These are phyloP conservation scores for Solanum piurae DNA, from an alignment of 257 asterid genomes.

Conservation along the genomic window DNA sequence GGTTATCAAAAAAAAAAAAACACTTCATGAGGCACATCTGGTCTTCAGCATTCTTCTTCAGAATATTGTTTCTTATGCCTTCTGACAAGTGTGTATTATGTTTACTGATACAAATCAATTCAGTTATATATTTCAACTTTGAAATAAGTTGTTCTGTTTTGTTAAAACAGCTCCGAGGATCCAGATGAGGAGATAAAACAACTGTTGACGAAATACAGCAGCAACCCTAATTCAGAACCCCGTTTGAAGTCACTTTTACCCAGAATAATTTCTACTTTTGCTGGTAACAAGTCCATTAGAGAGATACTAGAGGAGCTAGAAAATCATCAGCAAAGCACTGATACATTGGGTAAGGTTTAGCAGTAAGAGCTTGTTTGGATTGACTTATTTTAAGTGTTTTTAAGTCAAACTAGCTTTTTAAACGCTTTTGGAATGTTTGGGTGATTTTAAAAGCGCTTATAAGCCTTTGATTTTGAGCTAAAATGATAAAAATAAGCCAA, in stretches of 20 bases:
- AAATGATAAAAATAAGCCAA: background rate
- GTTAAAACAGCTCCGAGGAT: conserved; percentile 53
- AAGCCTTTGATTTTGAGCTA: background rate
- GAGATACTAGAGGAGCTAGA: conserved; percentile 70
- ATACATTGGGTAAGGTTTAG: conserved; percentile 52
- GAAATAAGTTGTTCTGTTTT: background rate
- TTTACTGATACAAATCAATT: background rate
- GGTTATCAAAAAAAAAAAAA: background rate
- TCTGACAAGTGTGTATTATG: background rate
- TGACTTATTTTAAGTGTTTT: background rate
- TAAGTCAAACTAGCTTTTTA: background rate
- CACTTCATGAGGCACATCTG: background rate
- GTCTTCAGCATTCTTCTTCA: background rate
- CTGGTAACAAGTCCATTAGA: conserved; percentile 55
- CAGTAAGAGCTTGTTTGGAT: background rate
- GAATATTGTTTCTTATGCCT: background rate
- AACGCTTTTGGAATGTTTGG: background rate
- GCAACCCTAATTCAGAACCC: conserved; percentile 69
- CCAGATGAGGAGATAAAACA: conserved; percentile 53
- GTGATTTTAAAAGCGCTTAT: background rate
- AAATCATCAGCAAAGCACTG: conserved; percentile 65
- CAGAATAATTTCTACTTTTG: conserved; percentile 70
- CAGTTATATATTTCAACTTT: background rate
- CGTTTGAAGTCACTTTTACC: conserved; percentile 76
- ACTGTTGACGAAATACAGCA: conserved; percentile 51